Evolutionary conservation across 1,284 basidiomycete species (phyloP).

Genomic region (Puccinia polysora): DNA sequence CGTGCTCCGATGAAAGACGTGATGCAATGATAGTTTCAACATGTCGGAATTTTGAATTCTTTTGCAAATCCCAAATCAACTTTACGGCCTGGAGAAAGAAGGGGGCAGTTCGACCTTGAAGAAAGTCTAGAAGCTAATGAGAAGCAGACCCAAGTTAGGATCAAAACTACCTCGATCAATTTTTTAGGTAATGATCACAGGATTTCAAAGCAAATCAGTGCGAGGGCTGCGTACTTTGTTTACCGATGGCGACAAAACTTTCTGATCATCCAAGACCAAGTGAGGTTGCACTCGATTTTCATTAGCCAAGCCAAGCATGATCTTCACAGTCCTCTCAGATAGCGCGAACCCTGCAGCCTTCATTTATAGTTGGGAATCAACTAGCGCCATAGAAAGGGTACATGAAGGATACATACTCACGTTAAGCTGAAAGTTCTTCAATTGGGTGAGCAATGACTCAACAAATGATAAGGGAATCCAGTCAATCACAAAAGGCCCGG

Average conservation of each 20-base stretch:
- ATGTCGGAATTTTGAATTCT: slow-evolving; percentile 61
- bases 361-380: slow-evolving; percentile 26
- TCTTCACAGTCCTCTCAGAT: slow-evolving; percentile 13
- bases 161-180: background rate
- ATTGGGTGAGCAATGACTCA: slow-evolving; percentile 17
- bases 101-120: slow-evolving; percentile 63
- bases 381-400: slow-evolving; percentile 1
- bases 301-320: slow-evolving; percentile 30
- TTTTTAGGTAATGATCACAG: background rate
- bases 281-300: slow-evolving; percentile 9
- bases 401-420: background rate
- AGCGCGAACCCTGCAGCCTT: slow-evolving; percentile 33
- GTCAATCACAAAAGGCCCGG: background rate
- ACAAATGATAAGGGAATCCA: slow-evolving; percentile 23
- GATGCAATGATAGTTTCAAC: slow-evolving; percentile 73
- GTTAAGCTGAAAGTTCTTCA: slow-evolving; percentile 24
- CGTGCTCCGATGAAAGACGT: slow-evolving; percentile 61
- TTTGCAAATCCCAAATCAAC: slow-evolving; percentile 79
- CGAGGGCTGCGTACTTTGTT: background rate
- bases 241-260: slow-evolving; percentile 12
- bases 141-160: background rate
- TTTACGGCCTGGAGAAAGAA: slow-evolving; percentile 78
- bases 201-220: background rate
- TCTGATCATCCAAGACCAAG: slow-evolving; percentile 23
- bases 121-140: slow-evolving; percentile 66